Base-by-base conservation (phyloP, 768 basidiomycete species). In the Clitopilus hobsonii region DNA sequence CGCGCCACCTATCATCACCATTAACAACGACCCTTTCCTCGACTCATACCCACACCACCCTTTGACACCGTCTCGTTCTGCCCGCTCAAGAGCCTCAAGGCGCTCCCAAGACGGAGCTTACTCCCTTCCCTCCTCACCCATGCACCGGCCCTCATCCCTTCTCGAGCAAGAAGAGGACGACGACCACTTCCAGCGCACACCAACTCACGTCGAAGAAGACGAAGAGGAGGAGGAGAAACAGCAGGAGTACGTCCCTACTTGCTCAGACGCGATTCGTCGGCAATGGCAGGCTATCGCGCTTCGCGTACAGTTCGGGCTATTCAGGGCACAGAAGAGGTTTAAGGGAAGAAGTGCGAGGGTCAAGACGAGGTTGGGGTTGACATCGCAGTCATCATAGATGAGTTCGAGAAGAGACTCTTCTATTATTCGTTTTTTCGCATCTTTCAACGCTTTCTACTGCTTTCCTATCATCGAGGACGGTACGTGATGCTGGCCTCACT, bases 201-300 rank as follows among this genome's bases (percentile, higher is more conserved):
- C 24, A 60, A 58, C n/a, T 32, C 56, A 61, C 22, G 62, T 64
- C 25, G 58, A 62, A n/a, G 63, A 63, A 26, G 60, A 65, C 10
- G 62, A 64, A 27, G 62, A 60, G 32, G 59, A 64, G 28, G 49
- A 26, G 8, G 57, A 61, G 38, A 28, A 51, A 24, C 61, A 60
- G 52, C 22, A 56, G 47, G 60, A 66, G 52, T 71, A 66, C 59
- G 84, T 82, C 2, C 85, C 85, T 11, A 82, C 82, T 29, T 86
- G 85, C 67, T 68, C 71, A 7, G 73, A 84, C 63, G 70, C 68
- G 48, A 66, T 87, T 38, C 71, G 73, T 54, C 71, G 80, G 7
- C 80, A 84, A 55, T 86, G 86, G 85, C 82, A 84, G 60, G 82
- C 84, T 7, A 57, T 86, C 25, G 65, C 74, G 0, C 75, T 87